These are phyloP conservation scores for Neurospora sp. DNA, from an alignment of 495 filamentous ascomycete genomes.

Conservation along the genomic window DNA sequence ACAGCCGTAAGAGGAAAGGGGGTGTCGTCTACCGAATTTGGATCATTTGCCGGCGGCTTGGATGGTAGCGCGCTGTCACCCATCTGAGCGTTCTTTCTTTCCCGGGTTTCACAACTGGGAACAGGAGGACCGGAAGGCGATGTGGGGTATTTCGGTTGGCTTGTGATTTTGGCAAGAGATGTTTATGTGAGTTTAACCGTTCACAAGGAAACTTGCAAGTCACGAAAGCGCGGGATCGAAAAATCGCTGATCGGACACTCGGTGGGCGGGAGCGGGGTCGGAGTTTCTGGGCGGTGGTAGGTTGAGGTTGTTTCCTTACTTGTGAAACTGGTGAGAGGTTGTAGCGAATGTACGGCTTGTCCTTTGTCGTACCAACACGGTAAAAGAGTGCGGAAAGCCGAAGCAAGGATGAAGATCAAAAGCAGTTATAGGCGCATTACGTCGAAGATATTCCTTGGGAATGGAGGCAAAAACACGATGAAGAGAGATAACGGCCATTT, in stretches of 20 bases:
- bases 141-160: neutral
- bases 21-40: neutral
- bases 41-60: neutral
- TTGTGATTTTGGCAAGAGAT: neutral
- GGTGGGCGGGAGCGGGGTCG: neutral
- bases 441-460: neutral
- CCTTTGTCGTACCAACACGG: neutral
- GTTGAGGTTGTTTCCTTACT: neutral
- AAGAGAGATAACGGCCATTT: neutral
- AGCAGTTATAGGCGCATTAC: neutral
- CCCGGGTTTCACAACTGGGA: neutral
- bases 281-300: neutral
- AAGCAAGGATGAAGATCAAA: neutral
- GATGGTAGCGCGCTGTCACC: constrained; percentile 8
- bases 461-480: neutral
- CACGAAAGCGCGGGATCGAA: neutral
- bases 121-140: neutral
- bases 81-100: constrained; percentile 2
- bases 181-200: neutral
- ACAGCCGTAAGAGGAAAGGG: constrained; percentile 52
- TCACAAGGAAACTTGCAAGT: neutral
- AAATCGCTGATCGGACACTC: neutral
- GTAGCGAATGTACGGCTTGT: neutral
- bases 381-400: neutral
- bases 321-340: neutral